A percentile compares a stretch with the other conserved stretches of the same genome.
Conservation (phyloP, 306 rosid genomes). For the Arachis hypogaea region DNA sequence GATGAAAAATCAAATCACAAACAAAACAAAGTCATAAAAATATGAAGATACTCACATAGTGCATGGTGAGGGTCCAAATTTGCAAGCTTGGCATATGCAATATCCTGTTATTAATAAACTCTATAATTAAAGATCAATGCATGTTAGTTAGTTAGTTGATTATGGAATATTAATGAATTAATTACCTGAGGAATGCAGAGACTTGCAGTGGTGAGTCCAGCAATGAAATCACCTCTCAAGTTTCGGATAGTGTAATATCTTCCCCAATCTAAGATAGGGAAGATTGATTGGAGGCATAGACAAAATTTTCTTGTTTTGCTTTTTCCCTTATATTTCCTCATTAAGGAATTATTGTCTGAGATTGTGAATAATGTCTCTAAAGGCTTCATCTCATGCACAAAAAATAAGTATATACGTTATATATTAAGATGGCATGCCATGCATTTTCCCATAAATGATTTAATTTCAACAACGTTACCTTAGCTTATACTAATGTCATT, state of each 20-base stretch:
- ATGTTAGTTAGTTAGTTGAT: too few relatives aligned
- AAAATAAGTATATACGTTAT: too few relatives aligned
- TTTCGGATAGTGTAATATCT: constrained; percentile 47
- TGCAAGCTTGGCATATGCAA: constrained; percentile 64
- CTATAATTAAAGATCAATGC: neutral
- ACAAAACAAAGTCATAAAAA: neutral
- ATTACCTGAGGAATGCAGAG: constrained; percentile 80
- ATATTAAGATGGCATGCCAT: too few relatives aligned
- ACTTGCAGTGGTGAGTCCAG: constrained; percentile 80
- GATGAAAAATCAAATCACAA: neutral
- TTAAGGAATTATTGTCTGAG: constrained; percentile 41
- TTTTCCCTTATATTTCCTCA: constrained; percentile 46
- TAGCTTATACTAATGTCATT: too few relatives aligned
- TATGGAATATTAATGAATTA: too few relatives aligned
- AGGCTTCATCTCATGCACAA: constrained; percentile 38
- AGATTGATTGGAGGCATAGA: constrained; percentile 53
- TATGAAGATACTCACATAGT: constrained; percentile 47
- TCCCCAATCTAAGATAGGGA: constrained; percentile 68
- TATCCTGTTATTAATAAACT: constrained; percentile 13
- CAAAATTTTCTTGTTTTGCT: constrained; percentile 33
- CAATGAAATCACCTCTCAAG: constrained; percentile 57
- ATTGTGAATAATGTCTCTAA: constrained; percentile 52
- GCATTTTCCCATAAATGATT: too few relatives aligned
- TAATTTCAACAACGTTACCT: too few relatives aligned
- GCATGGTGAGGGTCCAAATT: constrained; percentile 50